Evolutionary conservation across 2,329 filamentous ascomycete genomes (phyloP).

Genomic region (Xylaria sp.): DNA sequence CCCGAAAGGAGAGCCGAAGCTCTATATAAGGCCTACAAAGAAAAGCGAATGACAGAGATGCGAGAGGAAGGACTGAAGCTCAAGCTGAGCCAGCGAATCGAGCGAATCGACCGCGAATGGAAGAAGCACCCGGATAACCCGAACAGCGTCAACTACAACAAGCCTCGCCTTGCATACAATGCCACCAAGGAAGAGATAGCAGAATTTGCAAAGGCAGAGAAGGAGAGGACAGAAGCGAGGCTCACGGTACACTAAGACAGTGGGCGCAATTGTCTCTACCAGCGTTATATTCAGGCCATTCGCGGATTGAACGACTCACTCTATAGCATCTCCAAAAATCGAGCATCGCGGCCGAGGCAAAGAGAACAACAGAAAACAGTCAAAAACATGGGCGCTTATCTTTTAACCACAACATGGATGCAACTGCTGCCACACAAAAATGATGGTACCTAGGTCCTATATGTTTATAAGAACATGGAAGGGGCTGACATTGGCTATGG

Average conservation of each 20-base stretch:
- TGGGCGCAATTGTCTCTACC: not conserved
- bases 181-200: slow-evolving; percentile 80
- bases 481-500: not conserved
- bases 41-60: slow-evolving; percentile 84
- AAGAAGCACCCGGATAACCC: slow-evolving; percentile 95
- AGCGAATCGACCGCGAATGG: slow-evolving; percentile 89
- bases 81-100: slow-evolving; percentile 84
- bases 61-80: slow-evolving; percentile 81
- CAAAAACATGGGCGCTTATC: not conserved
- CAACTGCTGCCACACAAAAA: not conserved
- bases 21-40: slow-evolving; percentile 85
- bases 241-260: slow-evolving; percentile 7
- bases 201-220: slow-evolving; percentile 73
- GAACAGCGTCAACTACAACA: slow-evolving; percentile 71
- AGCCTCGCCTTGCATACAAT: slow-evolving; percentile 79
- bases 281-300: not conserved
- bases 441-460: not conserved
- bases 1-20: slow-evolving; percentile 89
- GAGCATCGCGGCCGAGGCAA: not conserved
- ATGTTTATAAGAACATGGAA: not conserved
- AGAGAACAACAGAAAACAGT: not conserved
- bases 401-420: not conserved
- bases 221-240: slow-evolving; percentile 72
- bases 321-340: not conserved
- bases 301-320: no score